phyloP scores from a whole-genome alignment of 2,329 filamentous ascomycete genomes.

The Aaosphaeria arxii region DNA sequence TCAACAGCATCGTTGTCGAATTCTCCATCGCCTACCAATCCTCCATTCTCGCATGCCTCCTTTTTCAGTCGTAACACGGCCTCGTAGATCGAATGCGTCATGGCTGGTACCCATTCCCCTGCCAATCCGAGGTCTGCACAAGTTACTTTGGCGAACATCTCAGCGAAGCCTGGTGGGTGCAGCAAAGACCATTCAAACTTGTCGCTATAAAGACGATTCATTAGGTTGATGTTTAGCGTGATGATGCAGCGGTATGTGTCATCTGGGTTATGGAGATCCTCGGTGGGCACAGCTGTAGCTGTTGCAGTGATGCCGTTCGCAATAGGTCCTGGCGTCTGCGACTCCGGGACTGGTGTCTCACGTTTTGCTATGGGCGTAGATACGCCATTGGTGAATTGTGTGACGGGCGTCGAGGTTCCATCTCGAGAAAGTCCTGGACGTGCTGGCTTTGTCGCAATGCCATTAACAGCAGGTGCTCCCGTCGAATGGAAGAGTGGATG shows the following conservation, averaged over 20 bases:
- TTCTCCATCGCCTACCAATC: slow-evolving; percentile 71
- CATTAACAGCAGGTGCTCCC: slow-evolving; percentile 24
- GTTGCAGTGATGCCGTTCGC: slow-evolving; percentile 64
- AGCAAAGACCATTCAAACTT: slow-evolving; percentile 97
- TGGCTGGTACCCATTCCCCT: slow-evolving; percentile 90
- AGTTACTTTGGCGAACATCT: slow-evolving; percentile 87
- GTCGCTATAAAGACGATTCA: slow-evolving; percentile 90
- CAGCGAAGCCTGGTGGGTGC: slow-evolving; percentile 86
- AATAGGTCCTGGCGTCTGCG: slow-evolving; percentile 45
- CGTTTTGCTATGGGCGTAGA: slow-evolving; percentile 56
- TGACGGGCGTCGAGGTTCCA: slow-evolving; percentile 47
- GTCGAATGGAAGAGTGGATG: slow-evolving; percentile 84
- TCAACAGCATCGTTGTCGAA: slow-evolving; percentile 88
- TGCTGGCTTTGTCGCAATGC: slow-evolving; percentile 18
- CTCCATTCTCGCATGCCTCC: slow-evolving; percentile 89
- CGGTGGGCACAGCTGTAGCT: slow-evolving; percentile 62
- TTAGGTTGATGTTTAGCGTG: slow-evolving; percentile 84
- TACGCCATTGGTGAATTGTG: slow-evolving; percentile 49
- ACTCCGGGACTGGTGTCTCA: slow-evolving; percentile 38
- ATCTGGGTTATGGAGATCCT: slow-evolving; percentile 80
- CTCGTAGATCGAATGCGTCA: slow-evolving; percentile 97
- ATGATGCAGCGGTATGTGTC: slow-evolving; percentile 95
- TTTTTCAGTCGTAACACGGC: slow-evolving; percentile 91
- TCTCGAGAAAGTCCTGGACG: slow-evolving; percentile 48
- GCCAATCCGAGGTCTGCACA: slow-evolving; percentile 87